Percentiles rank a stretch among this genome's conserved stretches.
Evolutionary conservation across 2,329 filamentous ascomycete species (phyloP).

Genomic region (Fusarium armeniacum): DNA sequence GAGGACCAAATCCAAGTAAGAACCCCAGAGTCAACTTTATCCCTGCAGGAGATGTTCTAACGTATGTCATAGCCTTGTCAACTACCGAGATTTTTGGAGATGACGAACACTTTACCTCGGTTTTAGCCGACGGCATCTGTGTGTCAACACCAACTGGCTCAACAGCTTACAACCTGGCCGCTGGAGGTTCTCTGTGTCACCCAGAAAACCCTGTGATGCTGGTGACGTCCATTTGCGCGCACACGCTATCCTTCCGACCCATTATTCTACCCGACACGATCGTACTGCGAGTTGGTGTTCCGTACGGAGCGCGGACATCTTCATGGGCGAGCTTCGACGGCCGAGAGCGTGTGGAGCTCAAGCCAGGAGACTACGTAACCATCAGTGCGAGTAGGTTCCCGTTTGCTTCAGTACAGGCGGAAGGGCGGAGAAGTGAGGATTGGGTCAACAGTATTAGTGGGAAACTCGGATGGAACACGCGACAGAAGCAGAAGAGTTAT

Average conservation of each 20-base stretch:
- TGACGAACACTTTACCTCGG: slow-evolving; percentile 93
- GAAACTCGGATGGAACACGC: slow-evolving; percentile 85
- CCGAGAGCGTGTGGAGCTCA: slow-evolving; percentile 84
- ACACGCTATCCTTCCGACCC: slow-evolving; percentile 95
- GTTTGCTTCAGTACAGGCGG: slow-evolving; percentile 81
- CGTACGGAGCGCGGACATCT: slow-evolving; percentile 88
- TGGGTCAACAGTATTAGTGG: slow-evolving; percentile 86
- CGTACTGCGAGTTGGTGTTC: slow-evolving; percentile 92
- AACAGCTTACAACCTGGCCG: slow-evolving; percentile 95
- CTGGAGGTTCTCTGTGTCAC: slow-evolving; percentile 94
- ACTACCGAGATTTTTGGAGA: slow-evolving; percentile 93
- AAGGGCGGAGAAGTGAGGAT: slow-evolving; percentile 78
- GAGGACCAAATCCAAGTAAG: slow-evolving; percentile 91
- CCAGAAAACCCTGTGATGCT: slow-evolving; percentile 97
- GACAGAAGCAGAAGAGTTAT: slow-evolving; percentile 79
- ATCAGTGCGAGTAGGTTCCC: slow-evolving; percentile 85
- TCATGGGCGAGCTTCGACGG: slow-evolving; percentile 99
- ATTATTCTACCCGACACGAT: slow-evolving; percentile 97
- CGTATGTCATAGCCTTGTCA: slow-evolving; percentile 77
- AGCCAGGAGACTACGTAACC: slow-evolving; percentile 85
- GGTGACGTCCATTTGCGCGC: slow-evolving; percentile 92
- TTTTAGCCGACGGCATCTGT: slow-evolving; percentile 93
- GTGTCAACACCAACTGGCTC: slow-evolving; percentile 95
- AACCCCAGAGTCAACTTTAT: slow-evolving; percentile 39
- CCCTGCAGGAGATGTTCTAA: slow-evolving; percentile 15